Evolutionary conservation across 192 early-diverging fungal species (phyloP).

Genomic region (Entophlyctis helioformis): DNA sequence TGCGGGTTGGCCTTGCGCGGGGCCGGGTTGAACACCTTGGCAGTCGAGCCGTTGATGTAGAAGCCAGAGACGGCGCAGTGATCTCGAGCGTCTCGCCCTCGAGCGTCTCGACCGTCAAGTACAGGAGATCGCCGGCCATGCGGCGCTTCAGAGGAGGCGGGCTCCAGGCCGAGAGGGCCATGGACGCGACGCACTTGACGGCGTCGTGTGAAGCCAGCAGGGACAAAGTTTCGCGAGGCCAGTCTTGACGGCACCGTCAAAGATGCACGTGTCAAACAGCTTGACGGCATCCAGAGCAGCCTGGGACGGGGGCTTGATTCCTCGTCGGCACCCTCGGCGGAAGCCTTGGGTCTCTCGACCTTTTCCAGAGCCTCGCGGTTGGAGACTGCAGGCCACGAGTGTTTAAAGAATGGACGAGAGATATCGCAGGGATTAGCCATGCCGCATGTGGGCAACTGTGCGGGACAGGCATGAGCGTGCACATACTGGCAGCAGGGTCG

Average conservation of each 20-base stretch:
- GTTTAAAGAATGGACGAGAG: too few relatives aligned
- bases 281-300: background rate
- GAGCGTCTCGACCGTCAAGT: slow-evolving; percentile 75
- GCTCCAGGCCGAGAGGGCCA: slow-evolving; percentile 86
- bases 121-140: slow-evolving; percentile 75
- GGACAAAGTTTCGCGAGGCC: slow-evolving; percentile 44
- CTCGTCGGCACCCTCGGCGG: too few relatives aligned
- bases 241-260: background rate
- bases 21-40: slow-evolving; percentile 23
- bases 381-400: too few relatives aligned
- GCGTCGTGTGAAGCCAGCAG: slow-evolving; percentile 27
- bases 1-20: slow-evolving; percentile 29
- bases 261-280: too few relatives aligned
- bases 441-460: too few relatives aligned
- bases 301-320: slow-evolving; percentile 9
- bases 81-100: slow-evolving; percentile 75
- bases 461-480: too few relatives aligned
- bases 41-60: slow-evolving; percentile 65
- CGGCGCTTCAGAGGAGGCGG: slow-evolving; percentile 68
- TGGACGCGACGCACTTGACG: slow-evolving; percentile 32
- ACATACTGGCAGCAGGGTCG: too few relatives aligned
- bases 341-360: too few relatives aligned
- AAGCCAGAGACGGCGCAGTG: slow-evolving; percentile 70
- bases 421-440: too few relatives aligned
- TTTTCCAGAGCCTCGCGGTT: too few relatives aligned